Evolutionary conservation across 805 yeast genomes (phyloP).

Genomic region (Naumovozyma dairenensis): DNA sequence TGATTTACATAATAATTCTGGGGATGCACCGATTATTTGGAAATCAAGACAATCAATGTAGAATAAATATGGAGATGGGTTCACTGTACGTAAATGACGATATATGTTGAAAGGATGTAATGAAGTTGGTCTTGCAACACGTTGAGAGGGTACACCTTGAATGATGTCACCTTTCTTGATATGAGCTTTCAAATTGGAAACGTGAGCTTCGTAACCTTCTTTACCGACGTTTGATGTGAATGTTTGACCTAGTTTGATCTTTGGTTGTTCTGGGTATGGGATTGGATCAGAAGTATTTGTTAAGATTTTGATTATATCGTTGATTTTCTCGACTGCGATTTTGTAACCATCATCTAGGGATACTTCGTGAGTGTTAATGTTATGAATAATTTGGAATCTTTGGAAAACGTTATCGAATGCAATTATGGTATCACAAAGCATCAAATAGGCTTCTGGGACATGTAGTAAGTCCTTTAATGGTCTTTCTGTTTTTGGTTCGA

Average conservation of each 20-base stretch:
- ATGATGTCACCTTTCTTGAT: slow-evolving; percentile 87
- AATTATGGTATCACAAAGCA: slow-evolving; percentile 82
- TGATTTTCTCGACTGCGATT: slow-evolving; percentile 48
- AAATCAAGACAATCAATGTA: slow-evolving; percentile 87
- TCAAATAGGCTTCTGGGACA: slow-evolving; percentile 84
- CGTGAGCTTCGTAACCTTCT: slow-evolving; percentile 85
- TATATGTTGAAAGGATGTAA: slow-evolving; percentile 95
- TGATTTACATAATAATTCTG: slow-evolving; percentile 81
- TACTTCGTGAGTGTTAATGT: slow-evolving; percentile 41
- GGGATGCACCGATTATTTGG: slow-evolving; percentile 96
- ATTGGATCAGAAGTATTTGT: slow-evolving; percentile 34
- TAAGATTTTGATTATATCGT: slow-evolving; percentile 42
- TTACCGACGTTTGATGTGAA: slow-evolving; percentile 88
- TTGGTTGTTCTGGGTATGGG: slow-evolving; percentile 66
- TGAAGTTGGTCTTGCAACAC: slow-evolving; percentile 90
- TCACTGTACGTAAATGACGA: slow-evolving; percentile 87
- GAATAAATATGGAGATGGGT: slow-evolving; percentile 95
- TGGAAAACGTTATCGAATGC: slow-evolving; percentile 94
- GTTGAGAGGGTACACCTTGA: slow-evolving; percentile 97
- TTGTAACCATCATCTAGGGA: slow-evolving; percentile 37
- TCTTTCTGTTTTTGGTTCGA: slow-evolving; percentile 83
- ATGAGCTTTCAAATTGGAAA: slow-evolving; percentile 61
- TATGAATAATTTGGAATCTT: slow-evolving; percentile 82
- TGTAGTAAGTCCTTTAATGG: slow-evolving; percentile 66
- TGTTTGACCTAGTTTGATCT: slow-evolving; percentile 54